Conservation (phyloP, 768 basidiomycete genomes). For the Lactifluus subvellereus region DNA sequence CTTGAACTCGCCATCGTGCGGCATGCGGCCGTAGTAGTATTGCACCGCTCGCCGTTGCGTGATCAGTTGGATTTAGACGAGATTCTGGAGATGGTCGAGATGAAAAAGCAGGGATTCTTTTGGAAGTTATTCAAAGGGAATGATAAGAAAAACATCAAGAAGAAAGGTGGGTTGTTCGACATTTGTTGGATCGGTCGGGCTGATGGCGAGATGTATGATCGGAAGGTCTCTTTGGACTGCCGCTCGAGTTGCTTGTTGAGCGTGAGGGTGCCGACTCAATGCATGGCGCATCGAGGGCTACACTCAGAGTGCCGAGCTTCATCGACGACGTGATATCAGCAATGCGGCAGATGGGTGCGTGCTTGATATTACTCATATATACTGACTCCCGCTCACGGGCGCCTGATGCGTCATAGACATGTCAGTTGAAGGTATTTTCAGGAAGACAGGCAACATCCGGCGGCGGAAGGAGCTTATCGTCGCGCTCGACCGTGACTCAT, state of each 20-base stretch:
- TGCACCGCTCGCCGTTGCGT: constrained; percentile 71
- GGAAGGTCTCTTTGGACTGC: constrained; percentile 87
- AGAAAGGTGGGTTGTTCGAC: constrained; percentile 54
- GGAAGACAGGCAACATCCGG: constrained; percentile 96
- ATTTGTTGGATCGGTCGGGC: not conserved
- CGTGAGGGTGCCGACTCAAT: constrained; percentile 93
- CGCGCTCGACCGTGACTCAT: constrained; percentile 89
- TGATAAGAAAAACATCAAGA: constrained; percentile 88
- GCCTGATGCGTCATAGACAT: constrained; percentile 56
- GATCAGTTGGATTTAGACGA: constrained; percentile 90
- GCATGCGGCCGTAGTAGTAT: constrained; percentile 77
- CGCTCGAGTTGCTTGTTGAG: constrained; percentile 88
- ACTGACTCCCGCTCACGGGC: not conserved
- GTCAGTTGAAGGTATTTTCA: constrained; percentile 98
- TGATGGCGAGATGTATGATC: constrained; percentile 21
- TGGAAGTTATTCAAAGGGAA: constrained; percentile 86
- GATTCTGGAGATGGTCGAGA: constrained; percentile 85
- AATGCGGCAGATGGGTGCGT: constrained; percentile 97
- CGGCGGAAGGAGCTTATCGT: constrained; percentile 88
- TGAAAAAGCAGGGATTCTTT: constrained; percentile 93
- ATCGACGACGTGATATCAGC: constrained; percentile 97
- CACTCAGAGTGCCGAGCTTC: constrained; percentile 90
- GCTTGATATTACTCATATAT: not conserved
- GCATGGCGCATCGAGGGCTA: constrained; percentile 78
- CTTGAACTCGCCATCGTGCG: constrained; percentile 89